These are phyloP conservation scores for Boechera divaricarpa DNA, from an alignment of 345 rosid species.

Conservation along the genomic window DNA sequence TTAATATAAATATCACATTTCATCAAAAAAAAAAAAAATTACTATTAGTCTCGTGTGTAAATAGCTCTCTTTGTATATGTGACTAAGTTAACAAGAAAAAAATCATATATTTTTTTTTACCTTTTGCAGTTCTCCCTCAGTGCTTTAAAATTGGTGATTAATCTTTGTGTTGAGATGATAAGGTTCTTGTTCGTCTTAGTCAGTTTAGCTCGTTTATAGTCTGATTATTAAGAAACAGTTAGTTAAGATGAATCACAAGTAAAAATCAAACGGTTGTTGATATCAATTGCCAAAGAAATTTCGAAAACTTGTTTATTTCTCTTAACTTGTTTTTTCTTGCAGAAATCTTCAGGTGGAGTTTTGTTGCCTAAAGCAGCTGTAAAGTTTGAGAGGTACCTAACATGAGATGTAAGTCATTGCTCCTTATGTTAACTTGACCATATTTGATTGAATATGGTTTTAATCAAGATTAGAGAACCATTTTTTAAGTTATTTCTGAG, in stretches of 20 bases:
- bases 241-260: neutral
- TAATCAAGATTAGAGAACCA: neutral
- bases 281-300: neutral
- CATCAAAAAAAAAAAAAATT: no score
- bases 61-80: no score
- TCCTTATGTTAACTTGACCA: constrained; percentile 12
- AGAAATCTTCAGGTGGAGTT: constrained; percentile 94
- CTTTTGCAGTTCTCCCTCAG: no score
- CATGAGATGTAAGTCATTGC: constrained; percentile 71
- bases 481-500: constrained; percentile 61
- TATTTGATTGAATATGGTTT: constrained; percentile 6
- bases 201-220: constrained; percentile 41
- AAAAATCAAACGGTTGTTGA: neutral
- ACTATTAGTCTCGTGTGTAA: no score
- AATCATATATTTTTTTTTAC: no score
- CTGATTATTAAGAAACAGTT: constrained; percentile 4
- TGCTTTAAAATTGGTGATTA: neutral
- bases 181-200: constrained; percentile 75
- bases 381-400: constrained; percentile 80
- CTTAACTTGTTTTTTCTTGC: neutral
- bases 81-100: no score
- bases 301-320: neutral
- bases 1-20: no score
- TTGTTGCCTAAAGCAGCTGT: constrained; percentile 92
- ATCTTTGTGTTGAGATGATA: neutral